A percentile compares a stretch with the other conserved stretches of the same genome.
Conservation (phyloP, 2,329 filamentous ascomycete genomes). For the Apiospora hydei region DNA sequence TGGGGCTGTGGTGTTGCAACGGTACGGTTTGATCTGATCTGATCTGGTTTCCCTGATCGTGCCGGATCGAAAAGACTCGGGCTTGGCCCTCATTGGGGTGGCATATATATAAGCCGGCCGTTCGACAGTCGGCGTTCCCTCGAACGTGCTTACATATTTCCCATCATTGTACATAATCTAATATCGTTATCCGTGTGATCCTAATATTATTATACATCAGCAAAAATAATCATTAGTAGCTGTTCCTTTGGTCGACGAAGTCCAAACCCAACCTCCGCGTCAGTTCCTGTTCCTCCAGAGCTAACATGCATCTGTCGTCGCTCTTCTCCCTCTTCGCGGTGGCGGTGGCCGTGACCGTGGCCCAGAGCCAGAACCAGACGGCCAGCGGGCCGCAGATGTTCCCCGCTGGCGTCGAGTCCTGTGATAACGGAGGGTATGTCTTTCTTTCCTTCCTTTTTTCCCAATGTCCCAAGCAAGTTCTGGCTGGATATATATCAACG, state of each 20-base stretch:
- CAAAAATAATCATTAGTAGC: background rate
- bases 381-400: background rate
- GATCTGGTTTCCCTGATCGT: background rate
- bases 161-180: background rate
- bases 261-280: background rate
- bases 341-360: background rate
- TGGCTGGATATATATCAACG: background rate
- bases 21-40: background rate
- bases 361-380: slow-evolving; percentile 15
- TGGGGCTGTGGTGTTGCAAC: background rate
- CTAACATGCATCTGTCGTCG: background rate
- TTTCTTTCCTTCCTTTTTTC: too few relatives aligned
- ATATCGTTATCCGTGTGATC: background rate
- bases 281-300: background rate
- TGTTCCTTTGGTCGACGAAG: background rate
- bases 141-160: background rate
- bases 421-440: slow-evolving; percentile 22
- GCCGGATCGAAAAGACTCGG: background rate
- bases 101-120: background rate
- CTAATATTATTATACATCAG: background rate
- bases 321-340: slow-evolving; percentile 11
- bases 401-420: slow-evolving; percentile 5
- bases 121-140: background rate
- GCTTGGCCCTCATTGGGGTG: background rate
- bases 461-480: background rate